Evolutionary conservation across 805 yeast species (phyloP).

Genomic region (Lipomyces yamanashiensis): DNA sequence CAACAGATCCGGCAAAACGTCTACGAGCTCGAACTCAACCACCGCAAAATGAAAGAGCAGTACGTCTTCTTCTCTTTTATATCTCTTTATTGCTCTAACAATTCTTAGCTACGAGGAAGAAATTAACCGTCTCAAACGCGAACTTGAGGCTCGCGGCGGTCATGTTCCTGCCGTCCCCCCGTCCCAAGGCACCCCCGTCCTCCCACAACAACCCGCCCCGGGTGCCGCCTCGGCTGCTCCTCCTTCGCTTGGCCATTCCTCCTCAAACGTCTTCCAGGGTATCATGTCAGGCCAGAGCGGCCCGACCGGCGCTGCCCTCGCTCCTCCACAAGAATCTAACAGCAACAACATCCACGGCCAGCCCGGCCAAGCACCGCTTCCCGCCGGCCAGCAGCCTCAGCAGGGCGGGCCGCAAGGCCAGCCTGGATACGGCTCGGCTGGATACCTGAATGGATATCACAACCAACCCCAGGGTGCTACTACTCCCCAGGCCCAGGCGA

Average conservation of each 20-base stretch:
- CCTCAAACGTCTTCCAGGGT: constrained; percentile 42
- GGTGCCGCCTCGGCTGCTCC: constrained; percentile 31
- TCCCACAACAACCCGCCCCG: constrained; percentile 21
- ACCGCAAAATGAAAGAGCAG: constrained; percentile 91
- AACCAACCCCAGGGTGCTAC: constrained; percentile 27
- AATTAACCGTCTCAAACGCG: constrained; percentile 80
- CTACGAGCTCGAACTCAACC: constrained; percentile 90
- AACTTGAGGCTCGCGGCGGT: constrained; percentile 82
- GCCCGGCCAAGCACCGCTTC: constrained; percentile 27
- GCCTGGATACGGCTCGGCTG: constrained; percentile 34
- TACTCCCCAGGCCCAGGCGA: neutral
- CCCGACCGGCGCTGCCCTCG: constrained; percentile 38
- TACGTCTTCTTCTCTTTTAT: constrained; percentile 11
- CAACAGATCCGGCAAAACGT: constrained; percentile 93
- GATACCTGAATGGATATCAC: constrained; percentile 34
- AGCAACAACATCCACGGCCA: constrained; percentile 38
- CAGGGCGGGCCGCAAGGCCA: constrained; percentile 19
- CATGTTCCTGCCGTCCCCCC: constrained; percentile 51
- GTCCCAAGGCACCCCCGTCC: constrained; percentile 35
- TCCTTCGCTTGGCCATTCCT: constrained; percentile 42
- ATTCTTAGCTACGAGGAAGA: constrained; percentile 75
- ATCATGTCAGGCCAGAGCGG: constrained; percentile 45
- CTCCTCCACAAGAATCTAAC: constrained; percentile 40
- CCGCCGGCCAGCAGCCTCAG: constrained; percentile 24
- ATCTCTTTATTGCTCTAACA: neutral